Base-by-base conservation (phyloP, 352 stramenopile species). In the Globisporangium orthogonon region DNA sequence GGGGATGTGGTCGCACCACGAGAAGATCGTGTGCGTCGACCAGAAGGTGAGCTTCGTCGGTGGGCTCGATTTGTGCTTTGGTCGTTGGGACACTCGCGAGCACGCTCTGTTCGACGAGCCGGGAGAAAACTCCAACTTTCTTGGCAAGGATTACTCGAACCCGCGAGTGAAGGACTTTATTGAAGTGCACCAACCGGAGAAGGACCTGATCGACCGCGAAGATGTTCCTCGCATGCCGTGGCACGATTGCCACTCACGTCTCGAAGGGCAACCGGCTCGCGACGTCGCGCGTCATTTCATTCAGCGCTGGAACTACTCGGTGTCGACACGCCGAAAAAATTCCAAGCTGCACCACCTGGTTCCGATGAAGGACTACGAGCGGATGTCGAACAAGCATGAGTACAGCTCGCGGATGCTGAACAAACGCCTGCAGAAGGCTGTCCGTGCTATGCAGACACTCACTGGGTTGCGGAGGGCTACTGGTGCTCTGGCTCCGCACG, bases 21-120 rank as follows among this genome's bases (percentile, higher is more conserved):
- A 97, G 56, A 97, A 97, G 61, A 87, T 97, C 35, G 83, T 96
- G 46, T 86, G 91, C 46, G 62, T 97, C 29, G 91, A 97, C 53
- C 86, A 97, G 56, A 76, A 74, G 45, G 68, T 96, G 6, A 89
- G 78, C 23, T 97, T 97, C 60, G 86, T 96, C 15, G 91, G 91
- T 18, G 91, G 91, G 10, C 67, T 97, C 30, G 91, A 97, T 61
- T 58, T 97, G 0, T 93, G 84, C 65, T 96, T 94, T 67, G 88
- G 91, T 30, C 81, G 91, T 5, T 97, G 75, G 73, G 89, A 97
- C 59, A 94, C 76, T 5, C 48, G 68, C 13, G 60, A 63, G 10
- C 86, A 95, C 50, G 60, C 63, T 41, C 52, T 95, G 35, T 91
- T 91, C 67, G 86, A 95, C 33, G 65, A 86, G 9, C 58, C 70